Conservation (phyloP, 208 protist species). For the Phytomonas sp. region DNA sequence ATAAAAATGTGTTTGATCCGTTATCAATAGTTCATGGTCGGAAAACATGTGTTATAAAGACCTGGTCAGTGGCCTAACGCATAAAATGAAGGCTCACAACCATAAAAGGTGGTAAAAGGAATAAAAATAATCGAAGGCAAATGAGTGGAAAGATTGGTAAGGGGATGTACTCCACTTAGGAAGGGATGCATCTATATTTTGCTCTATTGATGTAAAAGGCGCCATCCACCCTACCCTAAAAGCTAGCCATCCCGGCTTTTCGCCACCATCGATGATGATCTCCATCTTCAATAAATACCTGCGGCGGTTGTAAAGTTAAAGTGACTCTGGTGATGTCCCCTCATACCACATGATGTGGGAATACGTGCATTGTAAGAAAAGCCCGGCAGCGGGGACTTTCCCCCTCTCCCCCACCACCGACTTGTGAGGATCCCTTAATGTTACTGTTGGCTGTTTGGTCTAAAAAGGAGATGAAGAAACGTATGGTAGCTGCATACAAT, state of each 20-base stretch:
- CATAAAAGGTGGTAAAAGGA: not conserved
- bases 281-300: too few species aligned
- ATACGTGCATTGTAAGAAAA: too few species aligned
- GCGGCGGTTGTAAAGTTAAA: too few species aligned
- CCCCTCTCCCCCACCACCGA: not conserved
- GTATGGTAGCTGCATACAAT: not conserved
- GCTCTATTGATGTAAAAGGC: not conserved
- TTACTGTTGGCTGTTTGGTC: not conserved
- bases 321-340: too few species aligned
- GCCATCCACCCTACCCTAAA: too few species aligned
- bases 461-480: not conserved
- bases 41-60: not conserved
- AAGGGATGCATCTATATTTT: not conserved
- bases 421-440: not conserved
- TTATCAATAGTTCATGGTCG: not conserved
- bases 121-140: not conserved
- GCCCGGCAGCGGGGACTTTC: too few species aligned
- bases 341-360: too few species aligned
- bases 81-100: not conserved
- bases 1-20: not conserved
- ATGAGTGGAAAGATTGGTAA: not conserved
- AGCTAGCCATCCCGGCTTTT: too few species aligned
- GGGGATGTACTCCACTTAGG: not conserved
- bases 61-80: not conserved
- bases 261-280: too few species aligned